Base-by-base conservation (phyloP, 108 stramenopile species). In the Phaeodactylum tricornutum region DNA sequence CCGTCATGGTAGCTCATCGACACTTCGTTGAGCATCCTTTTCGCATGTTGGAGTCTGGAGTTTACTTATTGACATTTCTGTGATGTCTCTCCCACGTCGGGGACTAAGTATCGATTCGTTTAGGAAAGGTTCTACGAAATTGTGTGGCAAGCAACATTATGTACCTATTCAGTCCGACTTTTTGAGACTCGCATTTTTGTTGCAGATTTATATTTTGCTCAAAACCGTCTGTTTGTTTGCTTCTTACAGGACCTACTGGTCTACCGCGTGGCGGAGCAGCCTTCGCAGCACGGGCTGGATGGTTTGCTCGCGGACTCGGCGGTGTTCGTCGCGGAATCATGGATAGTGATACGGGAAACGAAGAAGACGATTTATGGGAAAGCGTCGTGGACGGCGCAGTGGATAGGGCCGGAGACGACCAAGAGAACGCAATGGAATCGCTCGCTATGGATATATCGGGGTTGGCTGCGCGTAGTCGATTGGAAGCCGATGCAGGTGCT, bases 381-480 rank as follows among this genome's bases (percentile, higher is more conserved):
- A 39, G 51, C 20, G 66, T 35, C 15, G 46, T 43, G 4, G 40
- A 51, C 7, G 53, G 43, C 27, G 47, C 20, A 0, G 59, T 31
- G 4, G 54, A 46, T 34, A 35, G 31, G 35, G 61, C 21, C 30
- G 50, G 52, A 3, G 71, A 57, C 29, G 62, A 67, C 16, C 49
- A 61, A 16, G 71, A 66, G 12, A 48, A 38, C 2, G 59, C 45
- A 20, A 41, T 59, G 32, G 56, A 29, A 44, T 56, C 55, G 2
- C 23, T 62, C 43, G 54, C 59, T 16, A 30, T 48, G 61, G 64
- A 53, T 46, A 43, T 34, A 7, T 42, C 50, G 1, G 67, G 67
- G 11, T 15, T 50, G 22, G 29, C 33, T n/a, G 39, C 43, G 14
- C 17, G 59, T 12, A 26, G 31, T 17, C 17, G 34, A 31, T 21